Base-by-base conservation (phyloP, 768 basidiomycete species). In the Boletus rubescentipes region DNA sequence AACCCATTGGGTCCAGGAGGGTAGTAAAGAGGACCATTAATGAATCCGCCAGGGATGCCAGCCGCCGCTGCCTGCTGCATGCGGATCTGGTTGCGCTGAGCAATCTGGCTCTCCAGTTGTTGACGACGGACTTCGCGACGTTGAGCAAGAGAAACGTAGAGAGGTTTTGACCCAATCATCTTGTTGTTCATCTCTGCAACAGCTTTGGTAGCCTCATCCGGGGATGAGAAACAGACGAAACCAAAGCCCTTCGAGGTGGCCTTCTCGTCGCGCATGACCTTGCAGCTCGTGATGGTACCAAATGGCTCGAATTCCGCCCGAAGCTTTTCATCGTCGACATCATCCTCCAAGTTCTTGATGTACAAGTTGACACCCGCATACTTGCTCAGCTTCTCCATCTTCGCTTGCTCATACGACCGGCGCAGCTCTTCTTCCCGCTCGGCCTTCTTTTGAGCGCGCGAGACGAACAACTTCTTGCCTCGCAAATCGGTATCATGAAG, bases 121-220 rank as follows among this genome's bases (percentile, higher is more conserved):
- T 98, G 96, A 67, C 95, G 85, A 72, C 97, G 91, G 67, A 97
- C 91, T 68, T 99, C 97, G 58, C 94, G 93, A 61, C 96, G 93
- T 72, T 99, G 97, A 62, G 97, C 97, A 61, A 98, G 86, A 38
- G 96, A 95, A 70, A 99, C 97, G 69, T 98, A 99, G 65, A 99
- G 85, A 49, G 97, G 97, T 78, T 99, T 99, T 61, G 88, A 84
- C 58, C 96, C 96, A 67, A 98, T 92, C 88, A 98, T 98, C 79
- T 96, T 96, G 84, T 97, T 98, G 83, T 99, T 99, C 94, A 99
- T 97, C 79, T 99, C 97, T 51, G 93, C 91, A 55, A 98, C 94
- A 57, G 97, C 97, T 79, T 98, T 98, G 67, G 93, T 98, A 21
- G 97, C 95, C 76, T 99, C 97, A 61, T 99, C 97, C 44, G 97